Evolutionary conservation across 2,329 filamentous ascomycete species (phyloP).

Genomic region (Ophiostoma sp.): DNA sequence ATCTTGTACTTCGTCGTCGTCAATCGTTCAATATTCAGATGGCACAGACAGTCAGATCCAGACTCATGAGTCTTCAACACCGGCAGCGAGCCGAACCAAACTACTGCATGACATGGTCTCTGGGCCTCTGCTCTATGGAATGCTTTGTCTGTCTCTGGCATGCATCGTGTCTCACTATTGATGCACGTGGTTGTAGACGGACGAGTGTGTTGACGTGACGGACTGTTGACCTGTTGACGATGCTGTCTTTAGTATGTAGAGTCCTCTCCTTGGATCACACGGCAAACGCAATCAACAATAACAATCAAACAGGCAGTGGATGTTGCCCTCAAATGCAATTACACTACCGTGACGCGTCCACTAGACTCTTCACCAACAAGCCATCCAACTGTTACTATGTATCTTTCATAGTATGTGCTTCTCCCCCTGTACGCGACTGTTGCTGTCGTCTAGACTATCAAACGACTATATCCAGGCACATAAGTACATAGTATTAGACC

Average conservation of each 20-base stretch:
- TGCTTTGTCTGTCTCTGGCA: background rate
- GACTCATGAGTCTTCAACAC: background rate
- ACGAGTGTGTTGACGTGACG: background rate
- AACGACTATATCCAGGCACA: conserved; percentile 6
- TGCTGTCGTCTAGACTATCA: background rate
- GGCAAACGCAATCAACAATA: background rate
- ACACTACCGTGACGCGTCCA: background rate
- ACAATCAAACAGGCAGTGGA: background rate
- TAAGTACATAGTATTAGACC: too few relatives aligned
- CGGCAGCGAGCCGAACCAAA: conserved; percentile 10
- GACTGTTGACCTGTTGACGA: background rate
- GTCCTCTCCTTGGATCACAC: background rate
- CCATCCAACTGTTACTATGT: too few relatives aligned
- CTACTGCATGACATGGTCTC: background rate
- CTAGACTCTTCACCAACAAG: background rate
- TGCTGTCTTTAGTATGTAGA: background rate
- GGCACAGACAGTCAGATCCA: background rate
- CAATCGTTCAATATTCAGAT: background rate
- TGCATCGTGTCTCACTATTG: background rate
- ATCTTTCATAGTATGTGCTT: too few relatives aligned
- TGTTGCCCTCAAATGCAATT: background rate
- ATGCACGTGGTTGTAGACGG: background rate
- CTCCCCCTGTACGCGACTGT: background rate
- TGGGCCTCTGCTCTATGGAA: background rate
- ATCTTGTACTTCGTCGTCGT: too few relatives aligned